A percentile compares a stretch with the other conserved stretches of the same genome.
Conservation (phyloP, 768 basidiomycete species). For the Collybia sp. region DNA sequence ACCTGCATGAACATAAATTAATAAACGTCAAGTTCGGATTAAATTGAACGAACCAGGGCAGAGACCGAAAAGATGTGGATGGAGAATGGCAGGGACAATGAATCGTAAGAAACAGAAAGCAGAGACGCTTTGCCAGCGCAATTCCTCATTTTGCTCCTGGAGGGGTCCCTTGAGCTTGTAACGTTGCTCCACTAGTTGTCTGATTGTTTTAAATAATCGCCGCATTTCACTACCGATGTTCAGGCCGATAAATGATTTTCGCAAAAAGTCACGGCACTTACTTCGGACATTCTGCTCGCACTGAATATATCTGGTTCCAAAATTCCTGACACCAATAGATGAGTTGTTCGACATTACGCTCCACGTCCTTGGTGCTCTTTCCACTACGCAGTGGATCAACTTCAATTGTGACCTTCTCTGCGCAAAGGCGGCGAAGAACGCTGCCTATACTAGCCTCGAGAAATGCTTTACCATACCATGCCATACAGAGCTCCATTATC, state of each 20-base stretch:
- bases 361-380: constrained; percentile 56
- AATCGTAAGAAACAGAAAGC: constrained; percentile 90
- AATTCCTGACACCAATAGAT: constrained; percentile 76
- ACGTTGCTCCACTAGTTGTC: constrained; percentile 66
- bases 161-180: constrained; percentile 38
- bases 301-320: constrained; percentile 79
- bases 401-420: constrained; percentile 75
- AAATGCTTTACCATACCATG: constrained; percentile 76
- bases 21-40: not conserved
- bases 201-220: constrained; percentile 61
- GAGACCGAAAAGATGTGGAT: constrained; percentile 81
- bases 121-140: constrained; percentile 80
- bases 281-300: constrained; percentile 70
- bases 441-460: constrained; percentile 76
- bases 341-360: constrained; percentile 63
- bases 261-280: constrained; percentile 29
- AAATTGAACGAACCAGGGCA: constrained; percentile 51
- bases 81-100: constrained; percentile 86
- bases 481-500: constrained; percentile 77
- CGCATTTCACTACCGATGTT: constrained; percentile 61
- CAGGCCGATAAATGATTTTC: constrained; percentile 4
- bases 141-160: constrained; percentile 42
- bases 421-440: constrained; percentile 63
- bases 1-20: constrained; percentile 34
- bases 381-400: constrained; percentile 71